These are phyloP conservation scores for Coniophora puteana DNA, from an alignment of 1,284 basidiomycete species.

Conservation along the genomic window DNA sequence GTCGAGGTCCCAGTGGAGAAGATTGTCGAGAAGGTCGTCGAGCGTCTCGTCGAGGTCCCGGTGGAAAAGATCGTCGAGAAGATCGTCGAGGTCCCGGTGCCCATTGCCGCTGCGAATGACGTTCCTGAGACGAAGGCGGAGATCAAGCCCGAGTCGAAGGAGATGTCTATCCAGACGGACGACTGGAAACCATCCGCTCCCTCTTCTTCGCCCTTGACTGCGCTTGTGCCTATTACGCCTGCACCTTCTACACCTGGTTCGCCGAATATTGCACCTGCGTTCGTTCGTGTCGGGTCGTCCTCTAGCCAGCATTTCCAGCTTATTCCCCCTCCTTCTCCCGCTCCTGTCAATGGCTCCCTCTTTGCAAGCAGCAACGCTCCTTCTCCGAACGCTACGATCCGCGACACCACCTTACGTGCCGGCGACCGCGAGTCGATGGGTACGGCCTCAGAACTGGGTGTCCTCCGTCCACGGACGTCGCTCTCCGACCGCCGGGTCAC, in stretches of 20 bases:
- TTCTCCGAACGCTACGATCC: constrained; percentile 39
- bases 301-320: constrained; percentile 73
- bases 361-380: constrained; percentile 24
- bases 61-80: constrained; percentile 21
- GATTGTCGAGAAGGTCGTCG: constrained; percentile 22
- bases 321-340: constrained; percentile 49
- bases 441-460: constrained; percentile 20
- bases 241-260: constrained; percentile 21
- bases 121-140: constrained; percentile 24
- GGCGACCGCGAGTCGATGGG: constrained; percentile 39
- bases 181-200: constrained; percentile 49
- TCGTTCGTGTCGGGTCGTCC: constrained; percentile 51
- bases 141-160: constrained; percentile 57
- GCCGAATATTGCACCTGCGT: constrained; percentile 12
- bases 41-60: constrained; percentile 20
- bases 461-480: constrained; percentile 36
- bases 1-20: constrained; percentile 22
- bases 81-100: constrained; percentile 22
- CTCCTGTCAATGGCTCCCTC: constrained; percentile 26
- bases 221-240: constrained; percentile 22
- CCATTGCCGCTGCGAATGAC: constrained; percentile 12
- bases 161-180: constrained; percentile 78
- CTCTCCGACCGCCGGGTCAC: constrained; percentile 42
- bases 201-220: constrained; percentile 20
- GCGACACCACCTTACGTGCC: constrained; percentile 41